Evolutionary conservation across 768 basidiomycete species (phyloP).

Genomic region (Leccinum aurantiacum): DNA sequence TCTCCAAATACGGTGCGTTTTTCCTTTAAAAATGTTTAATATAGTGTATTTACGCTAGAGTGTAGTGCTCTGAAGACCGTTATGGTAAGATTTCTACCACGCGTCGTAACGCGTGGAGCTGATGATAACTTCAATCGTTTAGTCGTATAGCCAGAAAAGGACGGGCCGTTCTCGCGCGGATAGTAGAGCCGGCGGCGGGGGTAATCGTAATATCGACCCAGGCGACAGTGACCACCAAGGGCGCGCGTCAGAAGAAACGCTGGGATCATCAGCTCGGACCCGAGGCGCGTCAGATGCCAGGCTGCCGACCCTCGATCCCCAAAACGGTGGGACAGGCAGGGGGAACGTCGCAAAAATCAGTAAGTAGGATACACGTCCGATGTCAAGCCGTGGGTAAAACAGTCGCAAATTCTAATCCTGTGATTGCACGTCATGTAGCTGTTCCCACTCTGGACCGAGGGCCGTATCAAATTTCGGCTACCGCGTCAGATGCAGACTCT

Average conservation of each 20-base stretch:
- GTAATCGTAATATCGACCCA: conserved; percentile 36
- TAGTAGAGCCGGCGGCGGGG: conserved; percentile 46
- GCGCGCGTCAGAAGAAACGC: conserved; percentile 34
- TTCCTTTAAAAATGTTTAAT: conserved; percentile 2
- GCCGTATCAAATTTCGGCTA: conserved; percentile 15
- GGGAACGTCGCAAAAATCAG: conserved; percentile 24
- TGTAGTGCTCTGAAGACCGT: conserved; percentile 76
- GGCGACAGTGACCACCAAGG: conserved; percentile 39
- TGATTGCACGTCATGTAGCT: conserved; percentile 22
- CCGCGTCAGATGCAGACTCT: conserved; percentile 11
- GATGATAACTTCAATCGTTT: conserved; percentile 18
- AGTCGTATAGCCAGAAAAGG: conserved; percentile 81
- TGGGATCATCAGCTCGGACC: conserved; percentile 38
- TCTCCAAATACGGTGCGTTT: conserved; percentile 79
- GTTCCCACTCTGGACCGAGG: conserved; percentile 19
- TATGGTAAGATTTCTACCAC: conserved; percentile 53
- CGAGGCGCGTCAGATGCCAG: conserved; percentile 76
- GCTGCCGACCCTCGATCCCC: conserved; percentile 32
- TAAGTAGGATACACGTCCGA: conserved; percentile 27
- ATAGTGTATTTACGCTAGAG: conserved; percentile 10
- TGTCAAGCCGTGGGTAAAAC: conserved; percentile 22
- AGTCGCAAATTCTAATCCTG: conserved; percentile 24
- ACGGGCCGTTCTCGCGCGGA: conserved; percentile 50
- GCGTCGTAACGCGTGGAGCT: conserved; percentile 9
- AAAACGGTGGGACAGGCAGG: conserved; percentile 21